Evolutionary conservation across 2,329 filamentous ascomycete genomes (phyloP), one percentile per base, ranked within the genome.

Genomic region (Emergomyces orientalis): DNA sequence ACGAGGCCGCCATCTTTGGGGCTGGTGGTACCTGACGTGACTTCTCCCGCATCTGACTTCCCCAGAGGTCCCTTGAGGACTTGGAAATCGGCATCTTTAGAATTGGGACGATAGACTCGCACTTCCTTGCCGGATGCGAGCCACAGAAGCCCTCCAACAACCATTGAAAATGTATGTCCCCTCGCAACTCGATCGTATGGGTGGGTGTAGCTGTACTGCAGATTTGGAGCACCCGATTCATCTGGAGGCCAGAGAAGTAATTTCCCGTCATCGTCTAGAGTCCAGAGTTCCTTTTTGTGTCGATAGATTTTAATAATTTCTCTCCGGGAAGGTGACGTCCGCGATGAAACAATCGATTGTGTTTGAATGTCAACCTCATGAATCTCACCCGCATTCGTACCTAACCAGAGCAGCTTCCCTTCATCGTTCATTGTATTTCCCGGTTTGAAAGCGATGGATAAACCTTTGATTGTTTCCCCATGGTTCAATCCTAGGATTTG

Each of bases 251-350:
- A 99, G 5, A 97, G 84, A 67, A 91, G 86, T 17, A 99, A 78
- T 55, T 88, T 89, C 13, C 94, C 94, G 56, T 88, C 86, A 66
- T 97, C 92, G 72, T 97, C 94, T 57, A 99, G 75, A 0, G 92
- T 92, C 94, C 94, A 99, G 73, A 99, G 84, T 70, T 97, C 90
- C 67, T 91, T 90, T 65, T 86, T 88, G 73, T 95, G 88, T 47
- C 94, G 86, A 71, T 90, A 88, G 51, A 99, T 96, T 69, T 87
- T 90, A 66, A 90, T 84, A 59, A 99, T 84, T 68, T 96, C 90
- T 65, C 86, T 83, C 51, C 90, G 86, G 8, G 86, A 85, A 70
- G 97, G 94, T 1, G 89, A 89, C 59, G 83, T 77, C 69, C 88
- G 90, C 22, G 83, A 88, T 34, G 83, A 80, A 17, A 90, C 80